Percentiles rank a stretch among this genome's conserved stretches.
phyloP scores from a whole-genome alignment of 306 rosid species.

The Rubus idaeus region DNA sequence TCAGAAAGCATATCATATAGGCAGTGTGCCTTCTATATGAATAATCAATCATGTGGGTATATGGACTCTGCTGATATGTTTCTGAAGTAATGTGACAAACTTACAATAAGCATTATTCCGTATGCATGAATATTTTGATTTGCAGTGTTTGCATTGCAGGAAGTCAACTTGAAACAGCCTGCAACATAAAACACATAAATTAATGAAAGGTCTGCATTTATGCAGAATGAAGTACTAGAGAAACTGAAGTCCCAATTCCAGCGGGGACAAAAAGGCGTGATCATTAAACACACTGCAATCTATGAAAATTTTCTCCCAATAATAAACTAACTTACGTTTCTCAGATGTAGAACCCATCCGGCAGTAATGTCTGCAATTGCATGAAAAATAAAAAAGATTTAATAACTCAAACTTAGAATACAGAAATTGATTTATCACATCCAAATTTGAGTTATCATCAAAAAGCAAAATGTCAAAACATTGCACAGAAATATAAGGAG shows the following conservation, averaged over 20 bases:
- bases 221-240: slow-evolving; percentile 1
- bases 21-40: slow-evolving; percentile 1
- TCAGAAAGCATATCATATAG: not conserved
- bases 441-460: not conserved
- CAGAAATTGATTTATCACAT: not conserved
- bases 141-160: slow-evolving; percentile 70
- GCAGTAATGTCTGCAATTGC: slow-evolving; percentile 80
- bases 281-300: not conserved
- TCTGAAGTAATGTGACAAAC: slow-evolving; percentile 36
- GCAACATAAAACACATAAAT: slow-evolving; percentile 40
- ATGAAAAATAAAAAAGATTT: slow-evolving; percentile 7
- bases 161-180: slow-evolving; percentile 92
- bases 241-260: not conserved
- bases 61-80: slow-evolving; percentile 16
- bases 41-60: not conserved
- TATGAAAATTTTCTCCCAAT: not conserved
- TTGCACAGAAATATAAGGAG: not conserved
- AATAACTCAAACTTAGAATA: slow-evolving; percentile 22
- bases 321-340: slow-evolving; percentile 51
- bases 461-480: not conserved
- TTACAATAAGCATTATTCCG: slow-evolving; percentile 85
- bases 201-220: slow-evolving; percentile 35
- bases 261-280: not conserved
- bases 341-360: slow-evolving; percentile 83
- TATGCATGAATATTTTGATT: slow-evolving; percentile 80